Evolutionary conservation across 139 green algal genomes (phyloP), one percentile per base, ranked within the genome.

Genomic region (Coelastrella sp.): DNA sequence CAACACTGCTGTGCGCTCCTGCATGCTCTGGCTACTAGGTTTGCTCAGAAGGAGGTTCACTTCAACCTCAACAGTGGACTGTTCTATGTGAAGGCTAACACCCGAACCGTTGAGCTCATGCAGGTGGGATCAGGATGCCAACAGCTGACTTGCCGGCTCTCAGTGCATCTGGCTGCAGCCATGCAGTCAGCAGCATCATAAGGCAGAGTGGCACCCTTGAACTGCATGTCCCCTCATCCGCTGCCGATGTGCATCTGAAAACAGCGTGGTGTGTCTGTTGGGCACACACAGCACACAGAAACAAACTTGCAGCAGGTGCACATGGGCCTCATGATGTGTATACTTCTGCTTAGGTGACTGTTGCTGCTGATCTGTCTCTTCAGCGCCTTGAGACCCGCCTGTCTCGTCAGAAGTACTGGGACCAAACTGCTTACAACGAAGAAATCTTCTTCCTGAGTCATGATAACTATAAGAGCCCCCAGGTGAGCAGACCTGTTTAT

Each of bases 391-490:
- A 94, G 20, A 87, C 88, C 6, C 94, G 96, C 19, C 92, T 99
- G 56, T 89, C 68, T 20, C 94, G 94, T 85, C 87, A 97, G 60
- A 97, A 97, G 90, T 96, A 96, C 87, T 99, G 97, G 97, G 97
- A 98, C 91, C 97, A 99, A 91, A 96, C 91, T 0, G 96, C 96
- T 9, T 99, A 97, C 92, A 99, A 99, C 74, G 94, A 98, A 92
- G 95, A 97, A 90, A 96, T 99, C 14, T 99, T 98, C 93, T 97
- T 97, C 90, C 91, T 98, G 17, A 94, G 87, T 0, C 96, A 99
- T 84, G 96, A 95, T 20, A 78, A 91, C 35, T 97, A 98, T 88
- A 95, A 93, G 87, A 94, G 90, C 65, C 95, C 96, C 0, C 90
- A 96, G 83, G 93, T 93, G 85, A 22, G 35, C 35, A 72, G n/a